These are phyloP conservation scores for Wolfiporia cocos DNA, from an alignment of 1,284 basidiomycete genomes.

Conservation along the genomic window DNA sequence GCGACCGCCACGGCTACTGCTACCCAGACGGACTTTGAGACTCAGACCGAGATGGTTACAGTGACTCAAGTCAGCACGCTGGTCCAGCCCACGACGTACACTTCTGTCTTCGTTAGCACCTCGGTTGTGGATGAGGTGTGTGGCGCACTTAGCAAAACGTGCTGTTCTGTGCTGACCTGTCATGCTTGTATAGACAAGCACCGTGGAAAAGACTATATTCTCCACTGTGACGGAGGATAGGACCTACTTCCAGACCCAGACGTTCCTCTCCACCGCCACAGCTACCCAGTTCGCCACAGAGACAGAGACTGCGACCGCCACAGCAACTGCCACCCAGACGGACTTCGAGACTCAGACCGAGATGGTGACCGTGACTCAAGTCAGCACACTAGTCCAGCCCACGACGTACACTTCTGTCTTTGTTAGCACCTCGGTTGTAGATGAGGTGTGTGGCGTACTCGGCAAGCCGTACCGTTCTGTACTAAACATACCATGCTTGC, in stretches of 20 bases:
- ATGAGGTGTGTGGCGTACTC: conserved; percentile 42
- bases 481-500: no score
- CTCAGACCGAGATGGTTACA: conserved; percentile 26
- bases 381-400: conserved; percentile 25
- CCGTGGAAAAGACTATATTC: conserved; percentile 30
- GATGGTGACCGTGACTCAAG: conserved; percentile 23
- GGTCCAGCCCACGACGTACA: conserved; percentile 43
- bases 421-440: conserved; percentile 51
- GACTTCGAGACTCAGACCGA: conserved; percentile 29
- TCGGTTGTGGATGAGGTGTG: conserved; percentile 49
- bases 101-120: conserved; percentile 47
- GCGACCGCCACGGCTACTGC: conserved; percentile 20
- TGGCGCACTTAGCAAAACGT: conserved; percentile 3
- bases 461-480: no score
- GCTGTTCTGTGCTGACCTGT: background rate
- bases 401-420: conserved; percentile 52
- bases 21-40: conserved; percentile 24
- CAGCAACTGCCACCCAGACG: conserved; percentile 26
- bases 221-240: conserved; percentile 33
- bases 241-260: conserved; percentile 28
- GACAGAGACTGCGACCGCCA: conserved; percentile 26
- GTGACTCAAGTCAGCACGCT: conserved; percentile 25
- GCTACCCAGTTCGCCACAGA: conserved; percentile 15
- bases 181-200: conserved; percentile 40
- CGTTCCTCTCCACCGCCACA: conserved; percentile 39